These are phyloP conservation scores for Ascomycota sp. DNA, from an alignment of 2,329 filamentous ascomycete genomes.

Conservation along the genomic window DNA sequence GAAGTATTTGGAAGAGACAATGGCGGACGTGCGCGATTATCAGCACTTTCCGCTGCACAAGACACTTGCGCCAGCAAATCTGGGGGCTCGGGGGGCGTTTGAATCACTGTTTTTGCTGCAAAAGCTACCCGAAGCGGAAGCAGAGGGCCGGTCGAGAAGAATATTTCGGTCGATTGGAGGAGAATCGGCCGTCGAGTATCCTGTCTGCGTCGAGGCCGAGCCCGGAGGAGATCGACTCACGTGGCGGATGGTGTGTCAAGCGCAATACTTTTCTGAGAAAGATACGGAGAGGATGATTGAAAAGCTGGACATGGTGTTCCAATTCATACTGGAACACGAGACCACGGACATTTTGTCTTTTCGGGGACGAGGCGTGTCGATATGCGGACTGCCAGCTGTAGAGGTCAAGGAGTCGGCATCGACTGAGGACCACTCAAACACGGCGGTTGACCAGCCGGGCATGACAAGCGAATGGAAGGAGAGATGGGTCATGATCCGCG, in stretches of 20 bases:
- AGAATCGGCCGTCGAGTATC: conserved; percentile 52
- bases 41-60: conserved; percentile 60
- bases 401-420: conserved; percentile 1
- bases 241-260: conserved; percentile 54
- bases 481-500: conserved; percentile 18
- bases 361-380: conserved; percentile 25
- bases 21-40: conserved; percentile 41
- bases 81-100: conserved; percentile 21
- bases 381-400: conserved; percentile 36
- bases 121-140: conserved; percentile 8
- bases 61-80: conserved; percentile 24
- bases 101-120: conserved; percentile 35
- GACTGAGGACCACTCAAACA: not conserved
- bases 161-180: conserved; percentile 43
- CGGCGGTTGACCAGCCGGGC: not conserved
- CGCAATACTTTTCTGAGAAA: conserved; percentile 22
- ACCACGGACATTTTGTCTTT: conserved; percentile 32
- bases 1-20: conserved; percentile 48
- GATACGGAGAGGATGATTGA: conserved; percentile 29
- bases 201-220: conserved; percentile 65
- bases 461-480: conserved; percentile 11
- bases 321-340: conserved; percentile 27
- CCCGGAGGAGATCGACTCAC: conserved; percentile 27
- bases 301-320: conserved; percentile 35
- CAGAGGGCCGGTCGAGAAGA: not conserved